Evolutionary conservation across 2,329 filamentous ascomycete species (phyloP).

Genomic region (Stagonosporopsis rhizophila): DNA sequence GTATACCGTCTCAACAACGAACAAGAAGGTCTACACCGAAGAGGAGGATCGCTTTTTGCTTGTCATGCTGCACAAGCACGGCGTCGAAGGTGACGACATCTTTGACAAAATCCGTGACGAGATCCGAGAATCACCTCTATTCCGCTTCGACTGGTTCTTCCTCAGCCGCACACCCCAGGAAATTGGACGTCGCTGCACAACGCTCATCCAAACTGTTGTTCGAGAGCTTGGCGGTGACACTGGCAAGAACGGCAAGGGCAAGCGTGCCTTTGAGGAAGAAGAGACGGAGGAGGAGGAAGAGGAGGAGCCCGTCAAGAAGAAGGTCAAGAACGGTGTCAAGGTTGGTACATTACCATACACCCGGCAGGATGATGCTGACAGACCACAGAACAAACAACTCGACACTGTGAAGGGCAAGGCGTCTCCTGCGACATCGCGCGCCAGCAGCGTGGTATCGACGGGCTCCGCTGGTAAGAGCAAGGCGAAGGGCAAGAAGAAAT

Average conservation of each 20-base stretch:
- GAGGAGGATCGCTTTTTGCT: conserved; percentile 96
- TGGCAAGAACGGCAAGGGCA: conserved; percentile 68
- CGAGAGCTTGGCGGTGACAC: conserved; percentile 83
- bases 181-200: conserved; percentile 90
- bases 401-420: conserved; percentile 81
- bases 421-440: conserved; percentile 81
- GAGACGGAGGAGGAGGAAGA: conserved; percentile 81
- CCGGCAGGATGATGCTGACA: conserved; percentile 19
- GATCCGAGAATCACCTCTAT: conserved; percentile 90
- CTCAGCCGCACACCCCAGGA: conserved; percentile 92
- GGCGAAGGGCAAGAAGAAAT: conserved; percentile 60
- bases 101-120: conserved; percentile 97
- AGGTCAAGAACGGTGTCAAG: conserved; percentile 87
- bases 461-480: conserved; percentile 62
- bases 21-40: conserved; percentile 99
- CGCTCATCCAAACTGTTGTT: conserved; percentile 90
- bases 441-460: conserved; percentile 85
- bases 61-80: conserved; percentile 89
- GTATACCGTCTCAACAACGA: conserved; percentile 97
- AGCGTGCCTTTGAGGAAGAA: conserved; percentile 80
- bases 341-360: conserved; percentile 58
- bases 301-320: conserved; percentile 89
- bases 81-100: conserved; percentile 87
- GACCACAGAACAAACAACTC: conserved; percentile 83
- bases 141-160: conserved; percentile 99